Percentiles rank a stretch among this genome's conserved stretches.
Conservation (phyloP, 805 yeast genomes). For the Hanseniaspora guilliermondii region DNA sequence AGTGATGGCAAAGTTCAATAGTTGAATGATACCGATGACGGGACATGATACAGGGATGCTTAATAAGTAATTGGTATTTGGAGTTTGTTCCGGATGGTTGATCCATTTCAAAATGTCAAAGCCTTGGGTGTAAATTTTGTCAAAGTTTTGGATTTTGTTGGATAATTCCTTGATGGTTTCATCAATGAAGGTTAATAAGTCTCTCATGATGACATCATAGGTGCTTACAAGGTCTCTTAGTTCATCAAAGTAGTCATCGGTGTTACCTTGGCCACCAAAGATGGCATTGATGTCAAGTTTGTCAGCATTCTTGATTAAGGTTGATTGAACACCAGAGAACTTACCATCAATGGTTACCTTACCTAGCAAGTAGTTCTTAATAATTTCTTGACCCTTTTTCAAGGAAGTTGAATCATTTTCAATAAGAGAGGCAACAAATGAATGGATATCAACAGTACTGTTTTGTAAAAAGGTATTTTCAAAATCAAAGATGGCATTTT, state of each 20-base stretch:
- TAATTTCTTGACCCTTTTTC: slow-evolving; percentile 57
- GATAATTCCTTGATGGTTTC: slow-evolving; percentile 55
- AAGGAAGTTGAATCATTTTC: slow-evolving; percentile 42
- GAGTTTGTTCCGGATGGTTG: slow-evolving; percentile 69
- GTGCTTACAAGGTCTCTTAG: slow-evolving; percentile 69
- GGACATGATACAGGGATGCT: slow-evolving; percentile 94
- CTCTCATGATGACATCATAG: slow-evolving; percentile 63
- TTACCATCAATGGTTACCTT: slow-evolving; percentile 40
- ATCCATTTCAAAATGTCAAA: slow-evolving; percentile 83
- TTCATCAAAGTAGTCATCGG: slow-evolving; percentile 95
- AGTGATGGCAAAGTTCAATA: slow-evolving; percentile 83
- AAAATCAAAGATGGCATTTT: slow-evolving; percentile 65
- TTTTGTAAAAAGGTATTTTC: slow-evolving; percentile 62
- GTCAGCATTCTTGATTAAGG: slow-evolving; percentile 43
- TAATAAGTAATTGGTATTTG: slow-evolving; percentile 75
- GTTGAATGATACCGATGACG: slow-evolving; percentile 89
- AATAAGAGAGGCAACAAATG: slow-evolving; percentile 64
- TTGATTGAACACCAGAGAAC: slow-evolving; percentile 39
- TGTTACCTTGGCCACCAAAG: slow-evolving; percentile 98
- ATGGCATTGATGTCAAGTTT: slow-evolving; percentile 64
- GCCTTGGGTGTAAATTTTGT: slow-evolving; percentile 87
- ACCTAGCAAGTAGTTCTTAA: slow-evolving; percentile 65
- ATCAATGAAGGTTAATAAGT: slow-evolving; percentile 60
- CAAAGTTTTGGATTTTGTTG: slow-evolving; percentile 59
- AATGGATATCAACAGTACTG: slow-evolving; percentile 58